These are phyloP conservation scores for Termitomyces sp. DNA, from an alignment of 768 basidiomycete species.

Conservation along the genomic window DNA sequence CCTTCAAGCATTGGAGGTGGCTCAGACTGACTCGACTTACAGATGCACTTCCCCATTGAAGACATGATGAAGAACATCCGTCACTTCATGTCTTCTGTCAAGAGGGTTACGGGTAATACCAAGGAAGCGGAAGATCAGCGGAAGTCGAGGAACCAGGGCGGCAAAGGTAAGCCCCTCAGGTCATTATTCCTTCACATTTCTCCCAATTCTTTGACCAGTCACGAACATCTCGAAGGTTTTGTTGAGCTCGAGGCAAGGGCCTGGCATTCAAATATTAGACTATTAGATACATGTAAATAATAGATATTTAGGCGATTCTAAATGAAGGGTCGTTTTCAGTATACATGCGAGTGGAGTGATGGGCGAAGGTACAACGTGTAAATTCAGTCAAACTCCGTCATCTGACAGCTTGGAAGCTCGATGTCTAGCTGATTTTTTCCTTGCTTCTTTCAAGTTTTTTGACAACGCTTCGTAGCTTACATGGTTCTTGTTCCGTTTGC, in stretches of 20 bases:
- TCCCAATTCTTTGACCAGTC: constrained; percentile 32
- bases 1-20: not conserved
- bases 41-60: constrained; percentile 71
- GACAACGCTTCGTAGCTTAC: constrained; percentile 32
- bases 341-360: constrained; percentile 5
- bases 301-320: constrained; percentile 9
- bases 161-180: constrained; percentile 35
- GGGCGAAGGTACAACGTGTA: not conserved
- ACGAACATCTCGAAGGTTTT: constrained; percentile 77
- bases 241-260: constrained; percentile 81
- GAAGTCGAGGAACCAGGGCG: constrained; percentile 28
- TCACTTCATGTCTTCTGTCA: constrained; percentile 70
- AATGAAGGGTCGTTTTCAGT: not conserved
- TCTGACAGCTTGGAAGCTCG: not conserved
- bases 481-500: constrained; percentile 22
- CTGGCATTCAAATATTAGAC: constrained; percentile 86
- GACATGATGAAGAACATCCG: constrained; percentile 78
- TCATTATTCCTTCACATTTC: not conserved
- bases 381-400: not conserved
- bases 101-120: constrained; percentile 65
- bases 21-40: not conserved
- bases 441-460: constrained; percentile 32
- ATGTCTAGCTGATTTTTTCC: constrained; percentile 27
- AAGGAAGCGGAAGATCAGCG: constrained; percentile 45
- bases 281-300: constrained; percentile 32